Conservation (phyloP, 2,329 filamentous ascomycete species). For the Phaeosphaeriaceae sp. region DNA sequence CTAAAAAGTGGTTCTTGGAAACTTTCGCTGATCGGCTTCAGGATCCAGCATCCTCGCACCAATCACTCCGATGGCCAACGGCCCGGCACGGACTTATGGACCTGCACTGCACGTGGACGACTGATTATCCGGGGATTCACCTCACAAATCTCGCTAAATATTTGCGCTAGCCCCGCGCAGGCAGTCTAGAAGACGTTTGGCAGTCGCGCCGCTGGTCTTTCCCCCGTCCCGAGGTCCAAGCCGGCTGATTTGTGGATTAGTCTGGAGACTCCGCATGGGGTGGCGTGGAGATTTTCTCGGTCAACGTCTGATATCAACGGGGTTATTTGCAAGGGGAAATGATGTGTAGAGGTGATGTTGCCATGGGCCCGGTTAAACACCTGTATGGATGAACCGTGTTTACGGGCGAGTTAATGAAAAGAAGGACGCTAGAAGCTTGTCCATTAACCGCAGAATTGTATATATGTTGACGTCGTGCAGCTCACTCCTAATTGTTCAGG, state of each 20-base stretch:
- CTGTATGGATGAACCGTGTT: slow-evolving; percentile 13
- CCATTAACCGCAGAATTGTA: slow-evolving; percentile 28
- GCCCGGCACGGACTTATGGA: slow-evolving; percentile 12
- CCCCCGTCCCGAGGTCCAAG: slow-evolving; percentile 27
- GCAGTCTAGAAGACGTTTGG: slow-evolving; percentile 17
- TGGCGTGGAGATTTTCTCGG: slow-evolving; percentile 5
- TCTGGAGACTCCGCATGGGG: slow-evolving; percentile 18
- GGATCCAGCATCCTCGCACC: background rate
- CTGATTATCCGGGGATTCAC: slow-evolving; percentile 15
- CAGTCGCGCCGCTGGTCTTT: slow-evolving; percentile 5
- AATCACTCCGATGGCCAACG: background rate
- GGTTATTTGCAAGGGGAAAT: slow-evolving; percentile 8
- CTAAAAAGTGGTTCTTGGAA: background rate
- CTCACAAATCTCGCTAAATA: slow-evolving; percentile 13
- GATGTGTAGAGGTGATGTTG: slow-evolving; percentile 3
- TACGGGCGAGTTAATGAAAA: slow-evolving; percentile 17
- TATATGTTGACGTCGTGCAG: slow-evolving; percentile 14
- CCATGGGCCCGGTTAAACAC: slow-evolving; percentile 29
- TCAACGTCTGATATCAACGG: slow-evolving; percentile 8
- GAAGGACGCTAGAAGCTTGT: slow-evolving; percentile 18
- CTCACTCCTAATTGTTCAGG: slow-evolving; percentile 5
- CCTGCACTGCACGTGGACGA: slow-evolving; percentile 22
- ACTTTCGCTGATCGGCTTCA: background rate
- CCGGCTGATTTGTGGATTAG: slow-evolving; percentile 33
- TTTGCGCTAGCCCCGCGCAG: slow-evolving; percentile 9